Conservation (phyloP, 352 stramenopile species). For the Globisporangium middletonii region DNA sequence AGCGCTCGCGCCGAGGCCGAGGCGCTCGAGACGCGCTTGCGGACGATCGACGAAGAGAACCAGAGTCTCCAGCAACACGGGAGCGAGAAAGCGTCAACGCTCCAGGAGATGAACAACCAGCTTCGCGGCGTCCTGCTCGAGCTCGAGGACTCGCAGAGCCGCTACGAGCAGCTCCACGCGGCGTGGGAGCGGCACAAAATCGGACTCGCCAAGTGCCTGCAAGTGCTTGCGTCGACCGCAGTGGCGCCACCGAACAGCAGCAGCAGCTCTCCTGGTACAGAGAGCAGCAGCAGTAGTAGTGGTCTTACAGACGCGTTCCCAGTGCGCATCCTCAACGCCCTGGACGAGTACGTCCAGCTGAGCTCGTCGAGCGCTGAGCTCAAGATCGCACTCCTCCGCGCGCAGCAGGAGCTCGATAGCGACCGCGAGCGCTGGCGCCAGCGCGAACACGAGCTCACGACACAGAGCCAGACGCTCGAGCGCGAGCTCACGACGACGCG, state of each 20-base stretch:
- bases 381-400: constrained; percentile 36
- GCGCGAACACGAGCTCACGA: constrained; percentile 38
- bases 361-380: constrained; percentile 29
- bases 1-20: constrained; percentile 21
- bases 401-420: constrained; percentile 43
- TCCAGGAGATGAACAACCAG: constrained; percentile 57
- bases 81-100: constrained; percentile 36
- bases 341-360: constrained; percentile 20
- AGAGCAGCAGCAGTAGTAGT: neutral
- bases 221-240: constrained; percentile 22
- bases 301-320: constrained; percentile 12
- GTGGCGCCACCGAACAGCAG: neutral
- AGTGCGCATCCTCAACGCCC: constrained; percentile 8
- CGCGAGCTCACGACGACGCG: constrained; percentile 33
- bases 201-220: constrained; percentile 21
- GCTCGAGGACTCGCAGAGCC: constrained; percentile 23
- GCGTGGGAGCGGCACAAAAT: constrained; percentile 23
- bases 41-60: constrained; percentile 33
- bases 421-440: constrained; percentile 28
- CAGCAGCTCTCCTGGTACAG: neutral
- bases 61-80: constrained; percentile 36
- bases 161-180: constrained; percentile 27
- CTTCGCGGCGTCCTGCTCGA: constrained; percentile 31
- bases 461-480: constrained; percentile 21
- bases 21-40: constrained; percentile 24